phyloP scores from a whole-genome alignment of 2,329 filamentous ascomycete genomes.

The Blumeria hordei region DNA sequence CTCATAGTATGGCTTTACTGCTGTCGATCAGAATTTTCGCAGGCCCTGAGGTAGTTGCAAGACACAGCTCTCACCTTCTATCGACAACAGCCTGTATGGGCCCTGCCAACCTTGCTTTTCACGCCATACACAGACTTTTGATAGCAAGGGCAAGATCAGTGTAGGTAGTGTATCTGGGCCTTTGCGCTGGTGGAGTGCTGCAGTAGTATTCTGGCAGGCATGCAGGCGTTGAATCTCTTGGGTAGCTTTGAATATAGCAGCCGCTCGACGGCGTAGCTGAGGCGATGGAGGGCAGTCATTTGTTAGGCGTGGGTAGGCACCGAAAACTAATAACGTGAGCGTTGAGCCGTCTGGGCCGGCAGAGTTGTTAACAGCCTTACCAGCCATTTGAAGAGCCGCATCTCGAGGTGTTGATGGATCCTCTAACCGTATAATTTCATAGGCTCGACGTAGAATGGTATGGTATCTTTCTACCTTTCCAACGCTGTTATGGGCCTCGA shows the following conservation, averaged over 20 bases:
- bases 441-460: neutral
- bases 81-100: neutral
- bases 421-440: neutral
- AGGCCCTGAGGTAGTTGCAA: neutral
- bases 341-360: neutral
- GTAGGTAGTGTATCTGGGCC: neutral
- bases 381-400: neutral
- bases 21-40: neutral
- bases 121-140: slow-evolving; percentile 1
- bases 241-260: neutral
- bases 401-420: neutral
- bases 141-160: neutral
- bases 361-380: neutral
- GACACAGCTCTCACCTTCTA: neutral
- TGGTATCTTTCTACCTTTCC: slow-evolving; percentile 2
- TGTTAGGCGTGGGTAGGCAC: neutral
- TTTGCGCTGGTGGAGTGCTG: neutral
- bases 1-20: neutral
- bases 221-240: neutral
- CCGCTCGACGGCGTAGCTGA: neutral
- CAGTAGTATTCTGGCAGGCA: neutral
- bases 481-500: neutral
- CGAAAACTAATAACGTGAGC: neutral
- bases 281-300: neutral
- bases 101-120: slow-evolving; percentile 1